Percentiles rank a stretch among this genome's conserved stretches.
Evolutionary conservation across 495 filamentous ascomycete genomes (phyloP).

Genomic region (Trichoderma erinaceum): DNA sequence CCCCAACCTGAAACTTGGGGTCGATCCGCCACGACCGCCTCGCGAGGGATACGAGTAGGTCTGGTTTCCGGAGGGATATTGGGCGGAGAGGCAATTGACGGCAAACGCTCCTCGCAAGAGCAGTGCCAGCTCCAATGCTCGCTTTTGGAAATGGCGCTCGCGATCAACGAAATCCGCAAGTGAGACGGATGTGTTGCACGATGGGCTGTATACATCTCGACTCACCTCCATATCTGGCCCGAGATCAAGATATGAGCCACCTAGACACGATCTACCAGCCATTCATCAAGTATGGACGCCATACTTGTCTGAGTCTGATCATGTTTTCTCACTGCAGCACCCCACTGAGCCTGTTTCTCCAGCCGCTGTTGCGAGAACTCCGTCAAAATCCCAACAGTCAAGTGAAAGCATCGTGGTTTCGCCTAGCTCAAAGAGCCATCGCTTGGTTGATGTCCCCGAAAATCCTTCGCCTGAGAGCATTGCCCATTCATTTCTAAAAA

Average conservation of each 20-base stretch:
- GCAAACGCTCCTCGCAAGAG: slow-evolving; percentile 14
- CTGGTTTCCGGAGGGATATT: slow-evolving; percentile 51
- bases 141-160: slow-evolving; percentile 33
- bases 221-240: background rate
- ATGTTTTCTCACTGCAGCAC: slow-evolving; percentile 31
- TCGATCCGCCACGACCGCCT: slow-evolving; percentile 45
- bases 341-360: slow-evolving; percentile 12
- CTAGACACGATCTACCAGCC: background rate
- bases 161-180: slow-evolving; percentile 27
- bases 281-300: slow-evolving; percentile 19
- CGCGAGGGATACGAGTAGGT: slow-evolving; percentile 48
- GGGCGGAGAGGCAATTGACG: slow-evolving; percentile 43
- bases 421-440: background rate
- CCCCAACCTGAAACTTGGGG: slow-evolving; percentile 2
- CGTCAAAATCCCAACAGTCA: background rate
- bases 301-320: slow-evolving; percentile 31
- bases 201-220: background rate
- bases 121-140: slow-evolving; percentile 25
- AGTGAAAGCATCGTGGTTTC: background rate
- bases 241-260: background rate
- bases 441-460: background rate
- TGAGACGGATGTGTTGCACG: background rate
- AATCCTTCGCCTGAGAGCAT: background rate
- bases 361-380: background rate
- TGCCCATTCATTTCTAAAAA: background rate